A percentile compares a stretch with the other conserved stretches of the same genome.
phyloP scores from a whole-genome alignment of 2,329 filamentous ascomycete genomes.

The Exophiala aquamarina region DNA sequence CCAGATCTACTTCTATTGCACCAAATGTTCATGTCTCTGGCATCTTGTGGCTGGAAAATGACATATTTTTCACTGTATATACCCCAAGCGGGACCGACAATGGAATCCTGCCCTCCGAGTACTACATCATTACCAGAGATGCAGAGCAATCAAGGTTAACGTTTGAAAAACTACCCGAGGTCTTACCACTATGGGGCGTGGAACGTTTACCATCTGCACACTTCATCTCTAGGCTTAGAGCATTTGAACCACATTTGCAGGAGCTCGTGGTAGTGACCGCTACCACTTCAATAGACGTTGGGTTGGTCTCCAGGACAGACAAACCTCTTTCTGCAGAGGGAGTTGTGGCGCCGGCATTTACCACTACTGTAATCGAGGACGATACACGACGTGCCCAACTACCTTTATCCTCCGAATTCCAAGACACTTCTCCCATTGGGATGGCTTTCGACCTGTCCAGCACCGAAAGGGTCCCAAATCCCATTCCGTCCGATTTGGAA shows the following conservation, averaged over 20 bases:
- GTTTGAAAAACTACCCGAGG: constrained; percentile 72
- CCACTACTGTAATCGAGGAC: constrained; percentile 68
- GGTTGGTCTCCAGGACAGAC: constrained; percentile 73
- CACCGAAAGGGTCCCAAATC: constrained; percentile 73
- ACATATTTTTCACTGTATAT: constrained; percentile 79
- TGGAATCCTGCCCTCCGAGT: constrained; percentile 63
- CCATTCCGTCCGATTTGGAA: constrained; percentile 73
- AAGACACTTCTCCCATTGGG: constrained; percentile 78
- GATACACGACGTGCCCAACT: constrained; percentile 75
- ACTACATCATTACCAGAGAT: constrained; percentile 74
- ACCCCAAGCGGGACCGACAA: constrained; percentile 55
- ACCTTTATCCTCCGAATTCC: constrained; percentile 64
- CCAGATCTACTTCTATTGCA: constrained; percentile 68
- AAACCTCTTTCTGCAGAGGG: constrained; percentile 63
- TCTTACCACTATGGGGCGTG: constrained; percentile 70
- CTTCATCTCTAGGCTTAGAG: constrained; percentile 71
- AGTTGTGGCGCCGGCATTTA: constrained; percentile 67
- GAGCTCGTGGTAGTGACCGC: constrained; percentile 82
- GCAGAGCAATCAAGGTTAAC: constrained; percentile 59
- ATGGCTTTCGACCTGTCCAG: constrained; percentile 80
- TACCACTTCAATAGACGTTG: constrained; percentile 76
- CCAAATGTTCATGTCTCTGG: constrained; percentile 71
- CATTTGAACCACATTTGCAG: constrained; percentile 76
- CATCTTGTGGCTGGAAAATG: constrained; percentile 83
- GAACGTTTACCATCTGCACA: constrained; percentile 71